phyloP scores from a whole-genome alignment of 2,329 filamentous ascomycete genomes.

The Graphilbum sp. region DNA sequence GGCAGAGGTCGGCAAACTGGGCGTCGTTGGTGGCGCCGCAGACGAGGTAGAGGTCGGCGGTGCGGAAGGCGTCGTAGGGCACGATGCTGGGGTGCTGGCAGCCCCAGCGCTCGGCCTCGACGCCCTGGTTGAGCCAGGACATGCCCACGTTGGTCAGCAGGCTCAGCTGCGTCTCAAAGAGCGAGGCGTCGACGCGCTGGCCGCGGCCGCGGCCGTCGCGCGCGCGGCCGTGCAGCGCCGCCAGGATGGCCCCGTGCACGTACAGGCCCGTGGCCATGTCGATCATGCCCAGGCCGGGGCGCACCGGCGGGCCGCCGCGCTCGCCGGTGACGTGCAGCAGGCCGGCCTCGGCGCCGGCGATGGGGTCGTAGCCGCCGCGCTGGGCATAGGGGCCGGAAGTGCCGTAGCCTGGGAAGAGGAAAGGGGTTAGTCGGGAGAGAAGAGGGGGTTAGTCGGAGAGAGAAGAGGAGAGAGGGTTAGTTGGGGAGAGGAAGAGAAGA shows the following conservation, averaged over 20 bases:
- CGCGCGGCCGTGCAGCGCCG: constrained; percentile 1
- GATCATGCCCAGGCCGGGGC: constrained; percentile 3
- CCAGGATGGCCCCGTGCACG: constrained; percentile 6
- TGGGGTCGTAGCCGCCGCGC: constrained; percentile 5
- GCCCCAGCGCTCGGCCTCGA: constrained; percentile 5
- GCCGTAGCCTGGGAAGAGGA: constrained; percentile 1
- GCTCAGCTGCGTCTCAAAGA: constrained; percentile 6
- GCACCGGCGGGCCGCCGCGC: constrained; percentile 1
- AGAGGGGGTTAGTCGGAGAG: no score
- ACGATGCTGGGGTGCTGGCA: constrained; percentile 3
- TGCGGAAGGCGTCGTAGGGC: constrained; percentile 4
- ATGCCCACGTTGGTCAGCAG: constrained; percentile 6
- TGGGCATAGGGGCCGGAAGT: constrained; percentile 1
- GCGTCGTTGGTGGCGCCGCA: constrained; percentile 4
- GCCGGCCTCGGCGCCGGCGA: constrained; percentile 4
- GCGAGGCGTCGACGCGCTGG: constrained; percentile 6
- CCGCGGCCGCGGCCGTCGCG: constrained; percentile 1
- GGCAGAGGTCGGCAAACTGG: constrained; percentile 2
- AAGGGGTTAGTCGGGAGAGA: background rate
- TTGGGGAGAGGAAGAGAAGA: no score
- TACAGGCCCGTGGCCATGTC: constrained; percentile 5
- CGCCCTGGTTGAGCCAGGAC: constrained; percentile 5
- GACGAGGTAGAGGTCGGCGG: constrained; percentile 2
- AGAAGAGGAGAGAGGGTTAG: no score
- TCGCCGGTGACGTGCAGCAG: constrained; percentile 6